phyloP scores from a whole-genome alignment of 73 alveolate genomes.

The Paramecium tetraurelia region DNA sequence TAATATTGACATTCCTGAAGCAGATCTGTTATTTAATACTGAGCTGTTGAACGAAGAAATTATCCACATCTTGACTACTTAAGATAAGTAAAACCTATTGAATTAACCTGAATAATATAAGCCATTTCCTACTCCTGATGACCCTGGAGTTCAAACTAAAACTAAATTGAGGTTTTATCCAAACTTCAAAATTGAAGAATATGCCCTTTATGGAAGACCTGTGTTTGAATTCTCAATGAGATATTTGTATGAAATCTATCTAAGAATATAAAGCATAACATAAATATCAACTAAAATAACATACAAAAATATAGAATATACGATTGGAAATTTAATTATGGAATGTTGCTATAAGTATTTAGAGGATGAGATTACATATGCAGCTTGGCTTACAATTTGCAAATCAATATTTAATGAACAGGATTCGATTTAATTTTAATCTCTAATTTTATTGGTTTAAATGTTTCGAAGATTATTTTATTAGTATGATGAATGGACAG shows the following conservation, averaged over 20 bases:
- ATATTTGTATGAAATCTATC: not conserved
- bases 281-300: not conserved
- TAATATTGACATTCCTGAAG: not conserved
- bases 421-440: not conserved
- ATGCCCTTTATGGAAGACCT: not conserved
- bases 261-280: not conserved
- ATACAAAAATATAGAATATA: not conserved
- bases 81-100: not conserved
- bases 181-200: not conserved
- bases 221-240: not conserved
- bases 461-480: not conserved
- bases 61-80: not conserved
- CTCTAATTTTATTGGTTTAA: not conserved
- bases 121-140: not conserved
- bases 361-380: not conserved
- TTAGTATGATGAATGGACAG: not conserved
- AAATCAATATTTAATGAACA: not conserved
- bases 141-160: not conserved
- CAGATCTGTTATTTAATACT: not conserved
- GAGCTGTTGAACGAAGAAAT: not conserved
- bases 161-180: slow-evolving; percentile 4
- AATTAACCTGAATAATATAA: not conserved
- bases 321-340: not conserved
- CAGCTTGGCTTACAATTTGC: not conserved
- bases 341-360: not conserved